A percentile compares a stretch with the other conserved stretches of the same genome.
phyloP scores from a whole-genome alignment of 208 protist genomes.

The Acanthamoeba royreba region DNA sequence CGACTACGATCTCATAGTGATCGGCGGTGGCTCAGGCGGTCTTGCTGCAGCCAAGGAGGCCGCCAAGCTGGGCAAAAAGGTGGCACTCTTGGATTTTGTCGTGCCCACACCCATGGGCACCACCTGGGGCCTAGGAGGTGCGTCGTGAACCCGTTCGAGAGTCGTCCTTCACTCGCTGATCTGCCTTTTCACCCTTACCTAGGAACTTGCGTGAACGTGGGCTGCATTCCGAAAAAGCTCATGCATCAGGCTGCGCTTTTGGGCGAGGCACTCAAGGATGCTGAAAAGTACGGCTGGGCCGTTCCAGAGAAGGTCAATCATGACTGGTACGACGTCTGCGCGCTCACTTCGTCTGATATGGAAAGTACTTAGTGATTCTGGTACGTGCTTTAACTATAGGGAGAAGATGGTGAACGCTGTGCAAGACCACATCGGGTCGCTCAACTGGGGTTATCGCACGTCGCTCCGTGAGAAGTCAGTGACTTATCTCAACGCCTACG shows the following conservation, averaged over 20 bases:
- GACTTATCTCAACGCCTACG: constrained; percentile 80
- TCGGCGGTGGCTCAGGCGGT: constrained; percentile 86
- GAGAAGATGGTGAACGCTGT: constrained; percentile 69
- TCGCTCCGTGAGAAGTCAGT: constrained; percentile 73
- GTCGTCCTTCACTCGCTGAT: neutral
- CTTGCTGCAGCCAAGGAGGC: constrained; percentile 79
- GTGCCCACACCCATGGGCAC: constrained; percentile 80
- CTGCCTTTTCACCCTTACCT: neutral
- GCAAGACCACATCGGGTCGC: constrained; percentile 76
- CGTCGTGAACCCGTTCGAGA: neutral
- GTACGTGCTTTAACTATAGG: constrained; percentile 1
- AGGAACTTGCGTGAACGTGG: constrained; percentile 83
- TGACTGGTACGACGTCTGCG: neutral
- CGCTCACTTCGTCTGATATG: neutral
- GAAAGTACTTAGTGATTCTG: neutral
- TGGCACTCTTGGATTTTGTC: constrained; percentile 84
- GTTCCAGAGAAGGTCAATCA: neutral
- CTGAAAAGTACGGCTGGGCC: constrained; percentile 63
- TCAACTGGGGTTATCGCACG: constrained; percentile 82
- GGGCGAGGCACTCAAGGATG: constrained; percentile 64
- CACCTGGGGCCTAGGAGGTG: constrained; percentile 80
- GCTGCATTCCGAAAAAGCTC: constrained; percentile 88
- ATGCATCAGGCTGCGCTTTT: constrained; percentile 80
- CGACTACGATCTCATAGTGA: constrained; percentile 72
- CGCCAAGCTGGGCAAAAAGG: constrained; percentile 55